Evolutionary conservation across 73 alveolate species (phyloP).

Genomic region (Diophrys appendiculata): DNA sequence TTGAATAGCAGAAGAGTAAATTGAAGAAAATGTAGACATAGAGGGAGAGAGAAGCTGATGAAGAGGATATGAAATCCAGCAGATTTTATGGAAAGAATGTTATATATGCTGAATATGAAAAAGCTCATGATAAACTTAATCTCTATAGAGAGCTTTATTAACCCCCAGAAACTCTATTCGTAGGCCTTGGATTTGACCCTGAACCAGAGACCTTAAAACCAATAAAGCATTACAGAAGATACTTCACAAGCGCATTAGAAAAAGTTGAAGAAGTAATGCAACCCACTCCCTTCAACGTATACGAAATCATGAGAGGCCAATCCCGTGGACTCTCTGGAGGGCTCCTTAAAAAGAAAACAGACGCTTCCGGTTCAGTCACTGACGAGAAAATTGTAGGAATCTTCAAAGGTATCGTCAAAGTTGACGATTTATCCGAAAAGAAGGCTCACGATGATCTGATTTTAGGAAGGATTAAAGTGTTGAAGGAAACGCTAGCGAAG

Average conservation of each 20-base stretch:
- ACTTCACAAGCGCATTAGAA: slow-evolving; percentile 77
- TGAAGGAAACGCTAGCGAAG: slow-evolving; percentile 19
- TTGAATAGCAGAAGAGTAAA: too few species aligned
- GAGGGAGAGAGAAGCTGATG: slow-evolving; percentile 24
- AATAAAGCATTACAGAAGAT: slow-evolving; percentile 83
- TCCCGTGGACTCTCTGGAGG: slow-evolving; percentile 56
- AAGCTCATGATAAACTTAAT: slow-evolving; percentile 29
- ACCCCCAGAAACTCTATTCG: slow-evolving; percentile 27
- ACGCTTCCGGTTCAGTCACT: slow-evolving; percentile 52
- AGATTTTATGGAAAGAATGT: slow-evolving; percentile 30
- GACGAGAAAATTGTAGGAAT: slow-evolving; percentile 42
- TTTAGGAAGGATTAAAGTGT: slow-evolving; percentile 19
- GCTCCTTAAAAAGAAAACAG: slow-evolving; percentile 29
- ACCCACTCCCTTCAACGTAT: slow-evolving; percentile 44
- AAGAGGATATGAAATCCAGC: neutral
- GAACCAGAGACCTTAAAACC: slow-evolving; percentile 16
- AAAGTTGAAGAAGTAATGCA: slow-evolving; percentile 60
- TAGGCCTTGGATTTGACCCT: slow-evolving; percentile 40
- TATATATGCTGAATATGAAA: slow-evolving; percentile 28
- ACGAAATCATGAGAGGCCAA: slow-evolving; percentile 60
- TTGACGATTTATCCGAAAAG: slow-evolving; percentile 27
- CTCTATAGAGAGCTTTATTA: slow-evolving; percentile 18
- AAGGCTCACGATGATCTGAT: slow-evolving; percentile 15
- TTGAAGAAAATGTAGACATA: slow-evolving; percentile 25
- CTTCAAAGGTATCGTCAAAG: slow-evolving; percentile 63